Percentiles rank a stretch among this genome's conserved stretches.
Conservation (phyloP, 768 basidiomycete genomes). For the Phylloporus sp. region DNA sequence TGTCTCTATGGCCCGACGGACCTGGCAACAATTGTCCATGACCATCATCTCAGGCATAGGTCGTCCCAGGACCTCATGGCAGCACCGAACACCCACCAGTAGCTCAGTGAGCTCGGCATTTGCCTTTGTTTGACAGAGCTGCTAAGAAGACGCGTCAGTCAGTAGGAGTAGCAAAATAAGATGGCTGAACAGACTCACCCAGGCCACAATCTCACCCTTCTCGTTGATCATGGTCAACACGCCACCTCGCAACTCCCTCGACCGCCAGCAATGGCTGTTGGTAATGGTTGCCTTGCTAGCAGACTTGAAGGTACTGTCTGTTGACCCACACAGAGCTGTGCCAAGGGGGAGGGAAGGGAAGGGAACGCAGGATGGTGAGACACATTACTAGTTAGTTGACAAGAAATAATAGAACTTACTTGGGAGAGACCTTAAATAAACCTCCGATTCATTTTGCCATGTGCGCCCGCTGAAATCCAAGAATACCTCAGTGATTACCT, state of each 20-base stretch:
- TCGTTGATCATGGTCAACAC: background rate
- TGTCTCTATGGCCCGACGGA: background rate
- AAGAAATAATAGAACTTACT: background rate
- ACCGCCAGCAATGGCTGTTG: background rate
- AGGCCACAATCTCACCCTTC: background rate
- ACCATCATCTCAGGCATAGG: slow-evolving; percentile 12
- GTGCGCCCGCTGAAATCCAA: background rate
- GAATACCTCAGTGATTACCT: background rate
- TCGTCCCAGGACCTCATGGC: slow-evolving; percentile 1
- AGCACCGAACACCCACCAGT: background rate
- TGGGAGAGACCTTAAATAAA: background rate
- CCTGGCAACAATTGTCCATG: slow-evolving; percentile 22
- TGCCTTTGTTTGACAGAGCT: background rate
- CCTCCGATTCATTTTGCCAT: background rate
- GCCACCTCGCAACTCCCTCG: background rate
- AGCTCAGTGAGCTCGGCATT: background rate
- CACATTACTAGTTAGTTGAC: background rate
- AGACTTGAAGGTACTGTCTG: slow-evolving; percentile 17
- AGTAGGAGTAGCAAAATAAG: background rate
- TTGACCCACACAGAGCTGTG: slow-evolving; percentile 5
- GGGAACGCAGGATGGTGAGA: background rate
- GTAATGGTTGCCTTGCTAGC: slow-evolving; percentile 10
- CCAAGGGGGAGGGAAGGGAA: background rate
- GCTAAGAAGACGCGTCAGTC: background rate
- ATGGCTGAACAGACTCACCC: background rate